Evolutionary conservation across 805 yeast genomes (phyloP).

Genomic region (Kluyveromyces wickerhamii): DNA sequence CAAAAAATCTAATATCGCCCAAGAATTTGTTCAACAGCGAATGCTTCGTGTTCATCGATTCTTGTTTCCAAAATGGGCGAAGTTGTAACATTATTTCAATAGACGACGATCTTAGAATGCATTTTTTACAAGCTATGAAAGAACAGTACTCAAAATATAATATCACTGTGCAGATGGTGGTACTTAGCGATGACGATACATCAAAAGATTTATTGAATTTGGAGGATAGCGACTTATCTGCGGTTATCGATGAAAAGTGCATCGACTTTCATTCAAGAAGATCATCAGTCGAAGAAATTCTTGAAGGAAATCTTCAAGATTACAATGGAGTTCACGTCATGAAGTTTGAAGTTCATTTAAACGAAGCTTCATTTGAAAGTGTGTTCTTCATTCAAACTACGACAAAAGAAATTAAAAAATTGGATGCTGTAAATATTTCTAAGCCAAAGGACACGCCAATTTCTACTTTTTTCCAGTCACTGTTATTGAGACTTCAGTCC

Average conservation of each 20-base stretch:
- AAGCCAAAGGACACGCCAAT: constrained; percentile 16
- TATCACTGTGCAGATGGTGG: constrained; percentile 20
- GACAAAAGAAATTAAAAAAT: constrained; percentile 8
- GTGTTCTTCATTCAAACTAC: constrained; percentile 4
- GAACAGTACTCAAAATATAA: constrained; percentile 12
- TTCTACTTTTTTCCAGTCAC: constrained; percentile 20
- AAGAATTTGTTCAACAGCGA: constrained; percentile 20
- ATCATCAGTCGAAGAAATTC: constrained; percentile 1
- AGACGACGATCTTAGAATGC: constrained; percentile 9
- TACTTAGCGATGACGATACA: constrained; percentile 20
- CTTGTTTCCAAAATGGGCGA: constrained; percentile 17
- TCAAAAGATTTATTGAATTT: constrained; percentile 15
- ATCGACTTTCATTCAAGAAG: constrained; percentile 5
- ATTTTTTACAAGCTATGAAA: constrained; percentile 1
- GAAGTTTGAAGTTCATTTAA: constrained; percentile 3
- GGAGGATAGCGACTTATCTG: constrained; percentile 2
- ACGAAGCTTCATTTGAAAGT: neutral
- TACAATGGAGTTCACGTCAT: constrained; percentile 3
- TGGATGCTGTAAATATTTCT: constrained; percentile 6
- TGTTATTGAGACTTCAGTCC: constrained; percentile 31
- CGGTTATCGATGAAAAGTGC: constrained; percentile 5
- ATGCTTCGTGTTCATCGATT: constrained; percentile 22
- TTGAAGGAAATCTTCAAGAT: no score
- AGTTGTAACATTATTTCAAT: constrained; percentile 23
- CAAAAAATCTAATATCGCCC: constrained; percentile 14